These are phyloP conservation scores for Cupressus sempervirens DNA, from an alignment of 75 land plant species.

Conservation along the genomic window DNA sequence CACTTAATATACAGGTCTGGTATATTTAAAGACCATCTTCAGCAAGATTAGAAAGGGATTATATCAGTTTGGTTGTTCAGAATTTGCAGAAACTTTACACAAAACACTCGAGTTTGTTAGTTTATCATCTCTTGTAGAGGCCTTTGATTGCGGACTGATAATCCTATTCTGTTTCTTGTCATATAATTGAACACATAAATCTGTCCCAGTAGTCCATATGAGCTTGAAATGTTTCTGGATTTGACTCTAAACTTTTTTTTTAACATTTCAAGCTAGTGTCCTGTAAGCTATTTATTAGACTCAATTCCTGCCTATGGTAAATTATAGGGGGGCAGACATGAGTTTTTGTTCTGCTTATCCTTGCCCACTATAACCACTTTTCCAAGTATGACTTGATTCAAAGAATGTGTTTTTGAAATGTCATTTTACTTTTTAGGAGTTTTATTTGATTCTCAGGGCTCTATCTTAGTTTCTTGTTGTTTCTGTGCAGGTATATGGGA, in stretches of 20 bases:
- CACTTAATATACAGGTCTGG: too few relatives aligned
- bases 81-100: too few relatives aligned
- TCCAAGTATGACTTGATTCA: background rate
- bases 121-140: background rate
- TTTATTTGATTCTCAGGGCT: background rate
- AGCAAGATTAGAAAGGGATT: too few relatives aligned
- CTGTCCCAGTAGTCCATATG: too few relatives aligned
- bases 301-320: background rate
- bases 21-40: too few relatives aligned
- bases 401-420: background rate
- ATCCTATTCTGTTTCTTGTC: background rate
- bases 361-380: background rate
- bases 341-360: background rate
- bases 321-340: background rate
- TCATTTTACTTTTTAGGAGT: background rate
- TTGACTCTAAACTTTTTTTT: too few relatives aligned
- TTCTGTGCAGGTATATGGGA: constrained; percentile 55
- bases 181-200: too few relatives aligned
- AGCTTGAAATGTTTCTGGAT: too few relatives aligned
- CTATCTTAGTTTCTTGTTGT: background rate
- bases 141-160: background rate
- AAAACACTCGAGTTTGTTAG: background rate
- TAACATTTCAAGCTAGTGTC: background rate
- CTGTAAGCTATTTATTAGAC: background rate
- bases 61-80: too few relatives aligned